Evolutionary conservation across 495 filamentous ascomycete species (phyloP), one percentile per base, ranked within the genome.

Genomic region (Articulospora tetracladia): DNA sequence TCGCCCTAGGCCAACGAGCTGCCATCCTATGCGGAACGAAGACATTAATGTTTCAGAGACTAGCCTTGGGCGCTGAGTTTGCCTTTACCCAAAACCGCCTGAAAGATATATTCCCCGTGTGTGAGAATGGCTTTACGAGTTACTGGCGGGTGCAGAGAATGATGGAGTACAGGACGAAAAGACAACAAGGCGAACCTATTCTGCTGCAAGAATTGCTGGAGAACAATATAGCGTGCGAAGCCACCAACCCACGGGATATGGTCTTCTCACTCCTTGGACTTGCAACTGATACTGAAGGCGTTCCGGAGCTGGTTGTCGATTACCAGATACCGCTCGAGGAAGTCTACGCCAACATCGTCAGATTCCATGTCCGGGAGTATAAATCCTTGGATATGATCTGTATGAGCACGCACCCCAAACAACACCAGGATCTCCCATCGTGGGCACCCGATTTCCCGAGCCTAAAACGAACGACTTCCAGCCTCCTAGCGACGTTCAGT

Each of bases 221-320:
- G 41, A 62, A 64, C 39, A 50, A 55, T 55, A 46, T 50, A 12
- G 57, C 61, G 23, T 61, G 65, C 20, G 25, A 48, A 17, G 58
- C 57, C 27, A 64, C 54, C 17, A 39, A 67, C 19, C 61, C 59
- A 17, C 61, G 58, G 20, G 65, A 67, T 49, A 67, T 58, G 58
- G 46, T 67, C 22, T 67, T 55, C 17, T 56, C 57, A 1, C 22
- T 60, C 2, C 57, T 67, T 20, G 61, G 65, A 20, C 22, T 67
- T 24, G 56, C 56, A 1, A 36, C 56, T n/a, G 56, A 58, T 39
- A 51, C 39, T 10, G 28, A 58, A 46, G 10, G 23, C 1, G 19
- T 44, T 23, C 34, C 54, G 6, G 20, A 59, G 28, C 26, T 66
- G 27, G 32, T 50, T 2, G 48, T 55, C n/a, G 23, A 60, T 23